Conservation (phyloP, 2,329 filamentous ascomycete genomes). For the Xylaria sp. region DNA sequence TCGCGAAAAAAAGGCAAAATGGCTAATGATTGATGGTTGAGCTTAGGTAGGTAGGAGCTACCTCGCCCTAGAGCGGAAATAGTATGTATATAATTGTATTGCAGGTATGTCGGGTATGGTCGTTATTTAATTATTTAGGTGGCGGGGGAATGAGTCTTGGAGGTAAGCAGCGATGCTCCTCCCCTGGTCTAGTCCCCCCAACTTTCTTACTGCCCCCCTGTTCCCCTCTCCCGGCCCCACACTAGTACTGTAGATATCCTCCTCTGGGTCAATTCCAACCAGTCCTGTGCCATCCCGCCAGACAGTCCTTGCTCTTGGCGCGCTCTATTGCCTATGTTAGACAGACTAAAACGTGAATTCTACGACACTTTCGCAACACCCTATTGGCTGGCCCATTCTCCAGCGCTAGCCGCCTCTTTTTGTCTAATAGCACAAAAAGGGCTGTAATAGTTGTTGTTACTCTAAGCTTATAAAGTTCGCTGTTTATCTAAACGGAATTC, state of each 20-base stretch:
- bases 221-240: too few species aligned
- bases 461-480: background rate
- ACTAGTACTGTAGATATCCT: too few species aligned
- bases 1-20: constrained; percentile 24
- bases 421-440: constrained; percentile 10
- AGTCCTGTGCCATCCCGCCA: background rate
- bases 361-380: background rate
- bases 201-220: too few species aligned
- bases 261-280: background rate
- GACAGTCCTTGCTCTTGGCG: constrained; percentile 7
- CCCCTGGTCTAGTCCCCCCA: background rate
- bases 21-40: background rate
- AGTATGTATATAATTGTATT: constrained; percentile 9
- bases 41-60: background rate
- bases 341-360: too few species aligned
- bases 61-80: constrained; percentile 12
- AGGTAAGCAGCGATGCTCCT: constrained; percentile 1
- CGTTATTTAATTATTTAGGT: constrained; percentile 34
- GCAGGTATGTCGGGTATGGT: background rate
- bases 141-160: constrained; percentile 31
- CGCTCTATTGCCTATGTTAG: background rate
- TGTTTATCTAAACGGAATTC: background rate
- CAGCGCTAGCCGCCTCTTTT: constrained; percentile 9
- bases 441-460: background rate
- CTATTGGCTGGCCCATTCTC: constrained; percentile 6